Percentiles rank a stretch among this genome's conserved stretches.
Conservation (phyloP, 1,284 basidiomycete genomes). For the Cutaneotrichosporon sp. region DNA sequence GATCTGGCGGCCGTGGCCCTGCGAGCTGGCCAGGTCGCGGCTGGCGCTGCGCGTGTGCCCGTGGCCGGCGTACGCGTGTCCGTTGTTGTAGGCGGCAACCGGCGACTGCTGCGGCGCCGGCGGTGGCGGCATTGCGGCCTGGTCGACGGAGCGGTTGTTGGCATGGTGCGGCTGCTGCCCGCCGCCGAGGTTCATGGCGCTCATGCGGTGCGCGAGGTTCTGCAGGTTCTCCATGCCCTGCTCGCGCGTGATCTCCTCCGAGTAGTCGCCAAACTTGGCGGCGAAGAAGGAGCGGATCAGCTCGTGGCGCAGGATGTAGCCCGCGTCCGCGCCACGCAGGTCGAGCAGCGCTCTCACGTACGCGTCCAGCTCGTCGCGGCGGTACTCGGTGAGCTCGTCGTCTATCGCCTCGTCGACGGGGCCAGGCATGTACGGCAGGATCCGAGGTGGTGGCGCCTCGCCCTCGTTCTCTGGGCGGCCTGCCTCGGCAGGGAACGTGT, state of each 20-base stretch:
- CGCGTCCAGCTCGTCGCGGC: constrained; percentile 81
- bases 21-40: background rate
- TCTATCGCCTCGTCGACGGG: constrained; percentile 77
- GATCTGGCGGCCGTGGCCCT: constrained; percentile 8
- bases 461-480: constrained; percentile 61
- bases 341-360: constrained; percentile 80
- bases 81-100: background rate
- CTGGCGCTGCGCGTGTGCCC: constrained; percentile 1
- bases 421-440: constrained; percentile 95
- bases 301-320: constrained; percentile 77
- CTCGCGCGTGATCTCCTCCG: constrained; percentile 65
- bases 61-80: background rate
- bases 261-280: constrained; percentile 81
- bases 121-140: constrained; percentile 2
- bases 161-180: background rate
- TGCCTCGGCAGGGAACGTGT: constrained; percentile 84
- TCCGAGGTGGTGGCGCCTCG: constrained; percentile 58
- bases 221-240: constrained; percentile 62
- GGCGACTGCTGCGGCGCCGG: background rate
- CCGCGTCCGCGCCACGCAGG: constrained; percentile 64
- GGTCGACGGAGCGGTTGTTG: background rate
- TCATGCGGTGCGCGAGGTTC: constrained; percentile 55
- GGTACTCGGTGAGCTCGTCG: constrained; percentile 77
- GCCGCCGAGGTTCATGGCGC: constrained; percentile 25
- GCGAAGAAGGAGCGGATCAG: constrained; percentile 84